Evolutionary conservation across 2,329 filamentous ascomycete genomes (phyloP), one percentile per base, ranked within the genome.

Genomic region (Stemphylium lycopersici): DNA sequence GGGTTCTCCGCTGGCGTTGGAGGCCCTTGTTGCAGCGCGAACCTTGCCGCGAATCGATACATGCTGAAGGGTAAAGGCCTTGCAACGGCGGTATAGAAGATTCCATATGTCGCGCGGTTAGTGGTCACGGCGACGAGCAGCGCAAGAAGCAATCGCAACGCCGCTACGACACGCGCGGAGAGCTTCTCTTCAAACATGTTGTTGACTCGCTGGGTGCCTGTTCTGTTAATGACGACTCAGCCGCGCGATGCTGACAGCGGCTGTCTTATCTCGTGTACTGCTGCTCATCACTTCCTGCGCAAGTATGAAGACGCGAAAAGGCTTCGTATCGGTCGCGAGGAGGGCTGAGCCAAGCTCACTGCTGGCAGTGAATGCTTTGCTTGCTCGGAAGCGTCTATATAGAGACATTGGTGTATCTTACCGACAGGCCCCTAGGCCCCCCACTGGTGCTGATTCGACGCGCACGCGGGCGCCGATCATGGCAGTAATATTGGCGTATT

Each of bases 401-500:
- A 47, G 32, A 55, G 52, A 48, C 45, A 34, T 24, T 55, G 45
- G 46, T 54, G 43, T 49, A 49, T 48, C 40, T 47, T 55, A 55
- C 37, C 22, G 24, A n/a, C 55, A 32, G 41, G 13, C 29, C 37
- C 48, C 32, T 20, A 29, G 31, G 15, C 33, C 40, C 40, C 42
- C 37, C 31, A 37, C 40, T 32, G 36, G 22, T 24, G 38, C 44
- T 48, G 38, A 53, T 52, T 51, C 34, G 55, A 44, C 45, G 20
- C 18, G 34, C 24, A 15, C 22, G 15, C 33, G 37, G 48, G 44
- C 12, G 42, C 53, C 20, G 39, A 53, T 43, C 40, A 38, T 48
- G 56, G 58, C 58, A 61, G 59, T 60, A 55, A 58, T 59, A 51
- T 56, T 59, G 53, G 54, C 56, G 62, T 65, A 67, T 61, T 64